These are phyloP conservation scores for Aspergillus sp. DNA, from an alignment of 2,329 filamentous ascomycete genomes.

Conservation along the genomic window DNA sequence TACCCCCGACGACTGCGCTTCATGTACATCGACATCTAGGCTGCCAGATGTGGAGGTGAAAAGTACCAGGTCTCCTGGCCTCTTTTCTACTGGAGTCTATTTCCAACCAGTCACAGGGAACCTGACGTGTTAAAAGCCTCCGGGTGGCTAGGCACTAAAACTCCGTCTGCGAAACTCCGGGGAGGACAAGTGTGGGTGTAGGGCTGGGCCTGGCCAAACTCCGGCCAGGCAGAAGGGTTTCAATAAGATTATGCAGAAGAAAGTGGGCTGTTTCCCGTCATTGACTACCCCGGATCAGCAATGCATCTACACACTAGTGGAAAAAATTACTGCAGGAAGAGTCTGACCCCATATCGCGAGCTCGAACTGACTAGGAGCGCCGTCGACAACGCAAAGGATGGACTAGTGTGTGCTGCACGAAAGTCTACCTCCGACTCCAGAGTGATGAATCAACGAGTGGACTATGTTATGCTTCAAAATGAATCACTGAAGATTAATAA, in stretches of 20 bases:
- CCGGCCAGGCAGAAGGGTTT: neutral
- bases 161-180: slow-evolving; percentile 24
- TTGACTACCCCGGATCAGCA: neutral
- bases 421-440: no score
- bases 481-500: neutral
- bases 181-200: neutral
- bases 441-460: neutral
- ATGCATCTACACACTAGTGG: neutral
- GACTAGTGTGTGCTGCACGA: neutral
- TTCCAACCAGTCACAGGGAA: no score
- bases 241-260: neutral
- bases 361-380: neutral
- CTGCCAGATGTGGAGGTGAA: neutral
- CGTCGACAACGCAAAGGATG: neutral
- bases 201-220: neutral
- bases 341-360: neutral
- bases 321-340: neutral
- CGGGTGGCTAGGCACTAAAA: slow-evolving; percentile 12
- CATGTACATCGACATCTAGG: neutral
- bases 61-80: neutral
- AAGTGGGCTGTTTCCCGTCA: neutral
- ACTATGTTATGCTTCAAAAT: neutral
- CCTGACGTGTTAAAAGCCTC: neutral
- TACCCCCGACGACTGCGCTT: neutral
- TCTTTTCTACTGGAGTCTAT: neutral